Evolutionary conservation across 257 asterid species (phyloP).

Genomic region (Solanum tarijense): DNA sequence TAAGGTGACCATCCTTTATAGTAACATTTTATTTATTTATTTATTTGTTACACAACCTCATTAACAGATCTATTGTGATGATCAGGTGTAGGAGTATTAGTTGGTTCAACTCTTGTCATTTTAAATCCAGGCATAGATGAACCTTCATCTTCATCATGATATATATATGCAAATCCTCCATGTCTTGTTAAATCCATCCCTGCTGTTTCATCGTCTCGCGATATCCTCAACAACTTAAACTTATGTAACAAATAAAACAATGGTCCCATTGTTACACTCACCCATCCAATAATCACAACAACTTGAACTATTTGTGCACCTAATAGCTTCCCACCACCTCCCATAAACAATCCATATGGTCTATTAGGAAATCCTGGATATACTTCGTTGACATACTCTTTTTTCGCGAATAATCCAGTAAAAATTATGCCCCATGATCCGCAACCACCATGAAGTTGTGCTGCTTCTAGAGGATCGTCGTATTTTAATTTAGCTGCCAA

Average conservation of each 20-base stretch:
- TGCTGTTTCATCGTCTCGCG: conserved; percentile 69
- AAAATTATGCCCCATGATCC: conserved; percentile 83
- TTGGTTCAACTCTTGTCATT: conserved; percentile 48
- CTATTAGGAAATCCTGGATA: conserved; percentile 43
- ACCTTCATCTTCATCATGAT: conserved; percentile 41
- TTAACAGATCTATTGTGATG: neutral
- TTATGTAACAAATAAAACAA: conserved; percentile 41
- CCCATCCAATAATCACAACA: conserved; percentile 73
- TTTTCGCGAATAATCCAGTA: conserved; percentile 60
- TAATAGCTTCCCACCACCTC: conserved; percentile 65
- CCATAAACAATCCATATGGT: conserved; percentile 84
- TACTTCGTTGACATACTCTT: conserved; percentile 61
- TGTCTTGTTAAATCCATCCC: conserved; percentile 98
- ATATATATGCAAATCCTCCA: conserved; percentile 74
- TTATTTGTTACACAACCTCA: neutral
- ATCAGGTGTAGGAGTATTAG: conserved; percentile 3
- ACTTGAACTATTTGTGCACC: conserved; percentile 72
- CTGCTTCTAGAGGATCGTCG: conserved; percentile 93
- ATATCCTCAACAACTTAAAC: conserved; percentile 59
- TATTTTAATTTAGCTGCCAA: conserved; percentile 47
- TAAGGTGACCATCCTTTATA: neutral
- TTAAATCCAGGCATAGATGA: conserved; percentile 23
- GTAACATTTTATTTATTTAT: neutral
- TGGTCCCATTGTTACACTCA: conserved; percentile 82
- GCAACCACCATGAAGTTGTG: conserved; percentile 92